Evolutionary conservation across 371 early-diverging fungal genomes (phyloP), one percentile per base, ranked within the genome.

Genomic region (Basidiobolus meristosporus): DNA sequence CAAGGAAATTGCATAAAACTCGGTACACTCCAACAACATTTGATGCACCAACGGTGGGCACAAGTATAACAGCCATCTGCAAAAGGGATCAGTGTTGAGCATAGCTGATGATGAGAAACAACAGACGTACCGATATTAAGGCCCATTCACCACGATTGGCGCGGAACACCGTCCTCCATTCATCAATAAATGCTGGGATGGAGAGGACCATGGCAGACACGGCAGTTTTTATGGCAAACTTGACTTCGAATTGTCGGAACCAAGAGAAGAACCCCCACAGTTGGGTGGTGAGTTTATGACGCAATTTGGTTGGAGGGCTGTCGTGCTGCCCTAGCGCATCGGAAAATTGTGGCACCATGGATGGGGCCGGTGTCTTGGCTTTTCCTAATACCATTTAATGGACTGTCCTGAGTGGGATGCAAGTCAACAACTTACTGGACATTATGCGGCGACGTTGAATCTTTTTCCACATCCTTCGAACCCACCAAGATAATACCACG

Each of bases 11-110:
- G 7, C 85, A 80, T 14, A 77, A 59, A 2, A 82, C 60, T 18
- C 85, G 77, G 50, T 79, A 79, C 4, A 82, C 42, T 19, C 77
- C 77, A 6, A 75, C 68, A 0, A 73, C 36, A 37, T 78, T 78
- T 0, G 86, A 73, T 1, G 79, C 82, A n/a, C 89, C 89, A 0
- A 82, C 80, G 0, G 85, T 83, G 7, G 86, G 86, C 1, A 77
- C 77, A 82, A 88, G 80, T 12, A 85, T 75, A 1, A 81, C 79
- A 44, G 78, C 63, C 19, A 71, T 50, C 54, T 65, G 36, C 19
- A 15, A 40, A 23, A 21, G 16, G 2, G 19, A 32, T 33, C 1
- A 7, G 16, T 41, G 7, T 30, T 17, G 15, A 18, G 32, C 30
- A 39, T 20, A 1, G 39, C 31, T 3, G n/a, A 22, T 36, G 18